Base-by-base conservation (phyloP, 73 alveolate genomes). In the Paramecium sexaurelia region DNA sequence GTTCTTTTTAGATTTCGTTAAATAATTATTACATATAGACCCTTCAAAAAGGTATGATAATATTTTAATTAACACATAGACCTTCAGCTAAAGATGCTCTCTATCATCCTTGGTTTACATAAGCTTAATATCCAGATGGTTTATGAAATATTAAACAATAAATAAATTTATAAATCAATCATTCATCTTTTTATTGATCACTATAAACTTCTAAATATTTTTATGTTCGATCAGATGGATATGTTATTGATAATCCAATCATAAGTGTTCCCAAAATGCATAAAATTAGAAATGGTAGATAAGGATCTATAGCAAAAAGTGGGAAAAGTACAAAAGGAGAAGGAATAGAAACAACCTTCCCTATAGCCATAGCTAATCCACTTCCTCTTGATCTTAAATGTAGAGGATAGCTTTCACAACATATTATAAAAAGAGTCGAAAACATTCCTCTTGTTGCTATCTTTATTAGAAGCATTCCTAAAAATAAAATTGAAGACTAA, bases 1-100 rank as follows among this genome's bases (percentile, higher is more conserved):
- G 37, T 90, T 78, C 73, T 91, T 95, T 93, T 83, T 96, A 36
- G 99, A 96, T 71, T 96, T 96, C 82, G 91, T 96, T 17, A 92
- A 94, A 87, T 78, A 85, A 45, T 94, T 96, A 83, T 75, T 96
- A 15, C 73, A 96, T 39, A 92, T 96, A 0, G 97, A 96, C 86
- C 95, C 96, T n/a, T 89, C 86, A 15, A 87, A 91, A 85, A 95
- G 87, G 87, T 73, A 73, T 73, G 13, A 27, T 4, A 32, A 71
- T 43, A 73, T 9, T 36, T 1, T 73, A 3, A 22, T 2, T 66
- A 3, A n/a, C n/a, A 2, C 1, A 19, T 35, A 73, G 99, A 91
- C 98, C 99, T 40, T 43, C 95, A 17, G 99, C 99, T 35, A 91
- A 91, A n/a, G 98, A 96, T 82, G 99, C 99, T 71, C 92, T 96